Percentiles rank a stretch among this genome's conserved stretches.
These are phyloP conservation scores for Scheffersomyces illinoinensis DNA, from an alignment of 1,139 yeast species.

Conservation along the genomic window DNA sequence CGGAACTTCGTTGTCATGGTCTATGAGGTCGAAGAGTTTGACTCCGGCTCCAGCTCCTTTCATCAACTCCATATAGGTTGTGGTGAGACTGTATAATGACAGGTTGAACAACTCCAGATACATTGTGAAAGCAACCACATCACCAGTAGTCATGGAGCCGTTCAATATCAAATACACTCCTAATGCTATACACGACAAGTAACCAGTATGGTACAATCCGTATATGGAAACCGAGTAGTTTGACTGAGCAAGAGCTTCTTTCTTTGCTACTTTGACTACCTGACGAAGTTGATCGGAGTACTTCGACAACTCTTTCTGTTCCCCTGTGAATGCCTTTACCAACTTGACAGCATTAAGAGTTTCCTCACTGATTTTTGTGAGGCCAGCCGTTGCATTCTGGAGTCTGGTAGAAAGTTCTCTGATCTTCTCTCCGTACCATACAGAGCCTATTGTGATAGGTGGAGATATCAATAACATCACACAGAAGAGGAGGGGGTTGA, in stretches of 20 bases:
- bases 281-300: conserved; percentile 42
- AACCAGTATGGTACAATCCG: conserved; percentile 46
- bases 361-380: conserved; percentile 49
- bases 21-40: conserved; percentile 48
- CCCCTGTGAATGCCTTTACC: conserved; percentile 50
- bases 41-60: conserved; percentile 59
- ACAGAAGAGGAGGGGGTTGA: conserved; percentile 47
- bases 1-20: conserved; percentile 44
- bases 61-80: conserved; percentile 56
- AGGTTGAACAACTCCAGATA: conserved; percentile 50
- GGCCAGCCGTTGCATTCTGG: conserved; percentile 50
- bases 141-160: conserved; percentile 49
- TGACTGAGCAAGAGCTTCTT: conserved; percentile 50
- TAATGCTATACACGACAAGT: conserved; percentile 45
- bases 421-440: conserved; percentile 51
- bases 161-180: conserved; percentile 46
- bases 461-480: conserved; percentile 55
- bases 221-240: conserved; percentile 49
- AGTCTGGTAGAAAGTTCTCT: conserved; percentile 43
- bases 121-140: conserved; percentile 50
- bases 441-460: conserved; percentile 53
- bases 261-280: conserved; percentile 44
- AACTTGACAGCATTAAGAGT: conserved; percentile 46
- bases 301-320: conserved; percentile 42
- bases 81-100: conserved; percentile 51